These are phyloP conservation scores for Fraxinus angustifolia DNA, from an alignment of 305 asterid species.

Conservation along the genomic window DNA sequence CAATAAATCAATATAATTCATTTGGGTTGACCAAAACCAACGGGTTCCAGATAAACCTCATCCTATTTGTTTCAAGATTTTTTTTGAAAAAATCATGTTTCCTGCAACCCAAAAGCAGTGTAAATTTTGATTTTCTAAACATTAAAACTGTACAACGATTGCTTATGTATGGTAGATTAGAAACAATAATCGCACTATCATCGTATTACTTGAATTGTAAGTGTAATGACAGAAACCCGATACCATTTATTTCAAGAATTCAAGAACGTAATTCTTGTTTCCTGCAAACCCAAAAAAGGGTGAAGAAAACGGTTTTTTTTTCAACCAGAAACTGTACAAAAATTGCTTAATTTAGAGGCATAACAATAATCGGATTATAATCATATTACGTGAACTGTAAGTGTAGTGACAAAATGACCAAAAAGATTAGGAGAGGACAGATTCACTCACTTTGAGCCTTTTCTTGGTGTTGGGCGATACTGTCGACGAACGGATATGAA, in stretches of 20 bases:
- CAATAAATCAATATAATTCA: background rate
- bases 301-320: background rate
- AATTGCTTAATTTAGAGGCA: background rate
- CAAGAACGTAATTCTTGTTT: background rate
- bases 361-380: slow-evolving; percentile 7
- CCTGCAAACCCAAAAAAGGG: background rate
- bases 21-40: background rate
- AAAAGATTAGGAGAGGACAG: background rate
- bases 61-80: background rate
- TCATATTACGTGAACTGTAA: background rate
- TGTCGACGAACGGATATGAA: background rate
- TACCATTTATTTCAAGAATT: background rate
- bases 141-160: background rate
- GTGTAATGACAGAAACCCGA: background rate
- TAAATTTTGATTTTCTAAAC: background rate
- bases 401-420: background rate
- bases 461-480: background rate
- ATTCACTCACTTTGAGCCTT: background rate
- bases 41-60: background rate
- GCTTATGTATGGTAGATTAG: background rate
- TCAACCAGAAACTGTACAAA: background rate
- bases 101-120: background rate
- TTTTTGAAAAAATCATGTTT: background rate
- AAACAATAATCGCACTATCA: slow-evolving; percentile 11
- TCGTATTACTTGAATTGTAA: background rate